Conservation (phyloP, 1,284 basidiomycete genomes). For the Stereum hirsutum region DNA sequence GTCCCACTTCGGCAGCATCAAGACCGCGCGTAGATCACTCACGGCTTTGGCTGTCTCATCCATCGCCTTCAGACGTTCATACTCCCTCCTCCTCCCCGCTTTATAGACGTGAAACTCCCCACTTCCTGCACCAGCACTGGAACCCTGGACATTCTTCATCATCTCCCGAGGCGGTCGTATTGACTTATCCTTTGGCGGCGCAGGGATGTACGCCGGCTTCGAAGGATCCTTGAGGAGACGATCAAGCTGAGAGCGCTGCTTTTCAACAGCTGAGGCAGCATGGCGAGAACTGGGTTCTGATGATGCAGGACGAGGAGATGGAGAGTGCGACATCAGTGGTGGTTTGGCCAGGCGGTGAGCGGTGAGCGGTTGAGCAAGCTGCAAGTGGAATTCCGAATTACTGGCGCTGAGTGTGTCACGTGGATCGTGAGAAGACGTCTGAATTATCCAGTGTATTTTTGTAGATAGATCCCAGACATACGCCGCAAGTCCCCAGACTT, state of each 20-base stretch:
- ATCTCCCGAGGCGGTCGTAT: slow-evolving; percentile 81
- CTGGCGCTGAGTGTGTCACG: no score
- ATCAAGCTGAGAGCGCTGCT: slow-evolving; percentile 72
- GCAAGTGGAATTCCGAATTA: no score
- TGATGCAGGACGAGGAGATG: slow-evolving; percentile 22
- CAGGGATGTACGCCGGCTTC: slow-evolving; percentile 71
- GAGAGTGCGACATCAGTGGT: slow-evolving; percentile 16
- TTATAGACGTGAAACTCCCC: slow-evolving; percentile 99
- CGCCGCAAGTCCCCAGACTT: no score
- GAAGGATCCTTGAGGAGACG: slow-evolving; percentile 81
- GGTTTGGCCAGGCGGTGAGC: no score
- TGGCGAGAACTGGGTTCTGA: slow-evolving; percentile 29
- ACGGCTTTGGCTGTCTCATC: slow-evolving; percentile 80
- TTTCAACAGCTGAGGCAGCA: slow-evolving; percentile 64
- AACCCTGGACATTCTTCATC: slow-evolving; percentile 98
- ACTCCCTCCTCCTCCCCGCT: slow-evolving; percentile 87
- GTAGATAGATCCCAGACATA: no score
- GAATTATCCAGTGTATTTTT: no score
- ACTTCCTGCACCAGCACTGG: slow-evolving; percentile 86
- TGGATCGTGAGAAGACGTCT: no score
- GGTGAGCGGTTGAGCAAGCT: no score
- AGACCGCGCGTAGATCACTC: no score
- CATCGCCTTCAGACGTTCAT: slow-evolving; percentile 88
- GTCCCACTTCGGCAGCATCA: background rate
- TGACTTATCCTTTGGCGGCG: slow-evolving; percentile 68